phyloP scores from a whole-genome alignment of 176 grass and related monocot species.

The Paspalum notatum region DNA sequence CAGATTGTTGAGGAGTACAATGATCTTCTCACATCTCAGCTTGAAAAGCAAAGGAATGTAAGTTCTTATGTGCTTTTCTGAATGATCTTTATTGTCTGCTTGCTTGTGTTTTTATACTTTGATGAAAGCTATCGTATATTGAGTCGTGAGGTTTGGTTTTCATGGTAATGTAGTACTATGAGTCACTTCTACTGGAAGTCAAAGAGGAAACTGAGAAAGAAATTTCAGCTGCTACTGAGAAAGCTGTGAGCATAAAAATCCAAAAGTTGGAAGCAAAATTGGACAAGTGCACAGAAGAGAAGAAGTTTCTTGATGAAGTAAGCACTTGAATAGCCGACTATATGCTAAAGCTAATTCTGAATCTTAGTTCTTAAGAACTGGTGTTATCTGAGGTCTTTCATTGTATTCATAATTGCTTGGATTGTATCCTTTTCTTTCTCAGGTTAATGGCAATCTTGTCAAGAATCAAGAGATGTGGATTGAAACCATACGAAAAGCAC shows the following conservation, averaged over 20 bases:
- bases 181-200: conserved; percentile 72
- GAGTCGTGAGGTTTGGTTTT: conserved; percentile 36
- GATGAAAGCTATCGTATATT: background rate
- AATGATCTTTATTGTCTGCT: conserved; percentile 16
- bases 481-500: conserved; percentile 58
- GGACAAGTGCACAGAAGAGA: conserved; percentile 68
- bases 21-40: conserved; percentile 87
- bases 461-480: conserved; percentile 81
- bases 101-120: conserved; percentile 9
- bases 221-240: conserved; percentile 60
- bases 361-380: conserved; percentile 24
- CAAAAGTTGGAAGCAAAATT: conserved; percentile 76
- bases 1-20: conserved; percentile 95
- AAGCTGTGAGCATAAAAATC: conserved; percentile 53
- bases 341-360: conserved; percentile 26
- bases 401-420: conserved; percentile 10
- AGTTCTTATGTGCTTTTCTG: conserved; percentile 23
- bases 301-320: conserved; percentile 83
- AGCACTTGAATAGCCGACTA: conserved; percentile 32
- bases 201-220: conserved; percentile 82
- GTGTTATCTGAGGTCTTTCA: conserved; percentile 26
- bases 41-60: conserved; percentile 99
- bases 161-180: conserved; percentile 70
- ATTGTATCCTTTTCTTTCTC: conserved; percentile 25
- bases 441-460: conserved; percentile 80